Base-by-base conservation (phyloP, 1,139 yeast genomes). In the Debaryomyces nepalensis region DNA sequence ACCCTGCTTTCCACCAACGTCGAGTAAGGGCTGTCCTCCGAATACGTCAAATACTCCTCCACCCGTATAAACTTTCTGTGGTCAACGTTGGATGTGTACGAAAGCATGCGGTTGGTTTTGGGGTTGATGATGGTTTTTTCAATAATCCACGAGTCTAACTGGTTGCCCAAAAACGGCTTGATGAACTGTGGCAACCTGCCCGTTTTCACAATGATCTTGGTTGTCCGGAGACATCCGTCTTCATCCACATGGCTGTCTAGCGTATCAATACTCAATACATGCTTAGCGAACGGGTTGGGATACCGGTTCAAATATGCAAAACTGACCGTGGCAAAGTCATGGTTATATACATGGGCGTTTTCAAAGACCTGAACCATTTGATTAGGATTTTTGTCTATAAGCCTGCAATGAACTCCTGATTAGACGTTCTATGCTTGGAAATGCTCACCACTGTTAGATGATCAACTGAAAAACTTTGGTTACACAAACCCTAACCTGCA, bases 271-370 rank as follows among this genome's bases (percentile, higher is more conserved):
- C 96, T 84, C 36, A 84, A 70, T 10, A 93, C 97, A 66, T 93
- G 97, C n/a, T 81, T 69, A 29, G 97, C 85, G 58, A 77, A 90
- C 3, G 99, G 99, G 57, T 89, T 89, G 2, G 97, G 97, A 58
- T 88, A 89, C 53, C 95, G 71, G 64, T 87, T 87, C 63, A 88
- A 82, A 60, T 84, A 85, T 1, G 96, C 96, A 40, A 84, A 70
- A 4, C 91, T 75, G 16, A 87, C 89, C 1, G 93, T 85, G 39
- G 74, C 75, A 58, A 90, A 90, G 54, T 83, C 84, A 60, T 82
- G 81, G 42, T 76, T 66, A 60, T 73, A 87, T 19, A 68, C 61
- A 58, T 82, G 85, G 12, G 71, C 58, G 48, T 73, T 79, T 52
- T 77, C 77, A 59, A 79, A 81, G 63, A 82, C 76, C 40, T 83